Percentiles rank a stretch among this genome's conserved stretches.
Conservation (phyloP, 2,329 filamentous ascomycete species). For the Nigrospora oryzae region DNA sequence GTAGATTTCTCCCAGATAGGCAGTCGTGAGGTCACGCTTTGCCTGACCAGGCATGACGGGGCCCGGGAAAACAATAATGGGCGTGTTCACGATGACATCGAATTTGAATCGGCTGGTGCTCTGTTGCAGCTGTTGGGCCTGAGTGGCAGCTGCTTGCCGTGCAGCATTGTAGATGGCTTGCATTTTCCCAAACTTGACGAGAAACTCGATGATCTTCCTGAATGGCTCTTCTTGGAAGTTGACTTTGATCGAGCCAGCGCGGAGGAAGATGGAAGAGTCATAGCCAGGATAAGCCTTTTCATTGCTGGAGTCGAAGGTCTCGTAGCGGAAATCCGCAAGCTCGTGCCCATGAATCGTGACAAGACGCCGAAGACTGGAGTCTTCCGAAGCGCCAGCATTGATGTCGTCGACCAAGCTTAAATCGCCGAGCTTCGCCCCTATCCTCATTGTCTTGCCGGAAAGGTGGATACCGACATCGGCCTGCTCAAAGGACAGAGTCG, state of each 20-base stretch:
- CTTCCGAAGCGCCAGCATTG: slow-evolving; percentile 76
- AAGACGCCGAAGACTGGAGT: slow-evolving; percentile 75
- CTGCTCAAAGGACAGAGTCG: slow-evolving; percentile 85
- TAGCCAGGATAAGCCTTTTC: slow-evolving; percentile 78
- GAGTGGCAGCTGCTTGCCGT: slow-evolving; percentile 84
- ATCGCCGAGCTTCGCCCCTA: slow-evolving; percentile 80
- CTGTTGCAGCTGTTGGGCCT: slow-evolving; percentile 89
- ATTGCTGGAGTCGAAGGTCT: slow-evolving; percentile 77
- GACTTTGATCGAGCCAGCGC: slow-evolving; percentile 90
- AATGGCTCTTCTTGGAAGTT: slow-evolving; percentile 98
- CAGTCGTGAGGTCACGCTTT: slow-evolving; percentile 76
- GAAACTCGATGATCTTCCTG: slow-evolving; percentile 93
- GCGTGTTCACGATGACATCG: slow-evolving; percentile 86
- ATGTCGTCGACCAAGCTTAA: slow-evolving; percentile 88
- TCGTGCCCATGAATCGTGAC: slow-evolving; percentile 94
- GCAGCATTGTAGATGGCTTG: slow-evolving; percentile 98
- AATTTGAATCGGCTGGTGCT: slow-evolving; percentile 87
- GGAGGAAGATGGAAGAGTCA: slow-evolving; percentile 81
- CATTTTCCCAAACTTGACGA: slow-evolving; percentile 99
- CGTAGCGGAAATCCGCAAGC: slow-evolving; percentile 92
- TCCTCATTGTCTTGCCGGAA: slow-evolving; percentile 75
- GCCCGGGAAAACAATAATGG: slow-evolving; percentile 90
- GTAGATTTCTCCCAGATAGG: slow-evolving; percentile 95
- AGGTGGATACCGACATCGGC: slow-evolving; percentile 88
- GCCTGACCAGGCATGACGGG: slow-evolving; percentile 61